Base-by-base conservation (phyloP, 2,329 filamentous ascomycete species). In the Cryphonectria carpinicola region DNA sequence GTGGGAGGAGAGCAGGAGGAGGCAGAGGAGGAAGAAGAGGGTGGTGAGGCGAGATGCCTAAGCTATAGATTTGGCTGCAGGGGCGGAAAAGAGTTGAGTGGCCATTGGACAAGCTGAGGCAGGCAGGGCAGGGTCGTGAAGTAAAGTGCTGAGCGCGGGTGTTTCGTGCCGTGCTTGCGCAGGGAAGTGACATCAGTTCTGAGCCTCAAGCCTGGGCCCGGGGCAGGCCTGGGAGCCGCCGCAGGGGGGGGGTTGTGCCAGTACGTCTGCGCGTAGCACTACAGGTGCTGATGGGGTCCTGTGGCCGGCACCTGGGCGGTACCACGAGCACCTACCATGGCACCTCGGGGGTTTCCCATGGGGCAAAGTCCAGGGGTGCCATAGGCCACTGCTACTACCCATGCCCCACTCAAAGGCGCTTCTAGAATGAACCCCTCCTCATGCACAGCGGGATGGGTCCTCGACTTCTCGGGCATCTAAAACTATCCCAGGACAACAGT, bases 111-210 rank as follows among this genome's bases (percentile, higher is more conserved):
- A 32, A 32, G 28, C 25, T n/a, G 56, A 32, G 56, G 56, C 32
- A 32, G 32, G 32, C 32, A 32, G 3, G 32, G 4, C 32, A 60
- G 35, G 19, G 60, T 17, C 37, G 60, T 62, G n/a, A 37, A 39
- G 56, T 32, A 19, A n/a, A n/a, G n/a, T n/a, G 52, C 52, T 49
- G 52, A 14, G 52, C 54, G 14, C 54, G 54, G 54, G 54, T 58
- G 54, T 35, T 58, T 58, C 54, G 54, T 58, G 54, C 54, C 54
- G 54, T 58, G 54, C 54, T 58, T 19, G 41, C 37, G 39, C 61
- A 64, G 61, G 61, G 39, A 14, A 64, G 61, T 64, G 61, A 64
- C 61, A 64, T 64, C 61, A 46, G 61, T 39, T 39, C n/a, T 10
- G 11, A 14, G 13, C 37, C 37, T 10, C 37, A 39, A 39, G 37